Conservation (phyloP, 202 grass and related monocot genomes). For the Schoenoplectus triqueter region DNA sequence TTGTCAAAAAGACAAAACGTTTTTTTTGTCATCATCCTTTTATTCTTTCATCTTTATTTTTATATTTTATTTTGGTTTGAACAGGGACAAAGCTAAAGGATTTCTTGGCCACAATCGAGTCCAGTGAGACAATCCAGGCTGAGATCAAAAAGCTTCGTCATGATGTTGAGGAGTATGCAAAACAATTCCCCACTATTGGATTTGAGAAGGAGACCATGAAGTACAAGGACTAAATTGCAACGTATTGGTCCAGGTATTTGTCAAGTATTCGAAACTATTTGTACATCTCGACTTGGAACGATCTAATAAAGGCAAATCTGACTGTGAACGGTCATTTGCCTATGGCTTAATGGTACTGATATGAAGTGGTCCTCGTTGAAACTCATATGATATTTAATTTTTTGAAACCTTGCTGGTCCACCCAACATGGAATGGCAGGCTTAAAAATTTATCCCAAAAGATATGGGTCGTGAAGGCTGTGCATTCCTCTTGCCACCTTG, state of each 20-base stretch:
- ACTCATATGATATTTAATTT: background rate
- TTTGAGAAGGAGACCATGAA: slow-evolving; percentile 99
- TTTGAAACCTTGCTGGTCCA: background rate
- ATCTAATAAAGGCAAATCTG: background rate
- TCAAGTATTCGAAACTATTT: background rate
- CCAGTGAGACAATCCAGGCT: slow-evolving; percentile 65
- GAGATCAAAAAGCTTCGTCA: slow-evolving; percentile 88
- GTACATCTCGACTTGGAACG: background rate
- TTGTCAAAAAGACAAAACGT: background rate
- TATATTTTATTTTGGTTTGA: slow-evolving; percentile 44
- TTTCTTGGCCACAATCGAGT: slow-evolving; percentile 83
- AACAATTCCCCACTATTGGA: slow-evolving; percentile 97
- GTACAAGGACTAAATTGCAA: slow-evolving; percentile 66
- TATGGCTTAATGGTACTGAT: background rate
- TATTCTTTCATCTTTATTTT: slow-evolving; percentile 39
- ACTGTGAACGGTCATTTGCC: background rate
- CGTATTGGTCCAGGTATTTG: slow-evolving; percentile 53
- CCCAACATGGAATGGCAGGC: background rate
- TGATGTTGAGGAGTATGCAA: slow-evolving; percentile 91
- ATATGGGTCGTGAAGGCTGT: background rate
- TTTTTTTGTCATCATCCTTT: background rate
- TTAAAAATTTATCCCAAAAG: background rate
- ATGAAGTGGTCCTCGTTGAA: slow-evolving; percentile 4
- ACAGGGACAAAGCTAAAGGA: slow-evolving; percentile 90
- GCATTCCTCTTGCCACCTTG: background rate